These are phyloP conservation scores for Eragrostis curvula DNA, from an alignment of 176 grass and related monocot genomes.

Conservation along the genomic window DNA sequence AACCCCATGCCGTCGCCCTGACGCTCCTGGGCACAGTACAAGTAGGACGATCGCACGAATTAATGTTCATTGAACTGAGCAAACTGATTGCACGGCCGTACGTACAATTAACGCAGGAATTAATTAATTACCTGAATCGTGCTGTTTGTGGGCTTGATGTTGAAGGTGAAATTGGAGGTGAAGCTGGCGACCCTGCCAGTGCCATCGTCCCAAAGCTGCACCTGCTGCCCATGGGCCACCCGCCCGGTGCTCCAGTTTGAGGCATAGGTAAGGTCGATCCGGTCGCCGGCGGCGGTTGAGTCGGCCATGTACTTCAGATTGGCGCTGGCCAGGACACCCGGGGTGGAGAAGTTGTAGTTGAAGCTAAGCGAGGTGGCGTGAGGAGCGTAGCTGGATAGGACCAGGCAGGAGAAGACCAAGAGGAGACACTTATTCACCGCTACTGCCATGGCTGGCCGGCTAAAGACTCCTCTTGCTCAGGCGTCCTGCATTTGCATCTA, in stretches of 20 bases:
- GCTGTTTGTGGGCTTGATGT: not conserved
- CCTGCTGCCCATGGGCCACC: not conserved
- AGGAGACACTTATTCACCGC: not conserved
- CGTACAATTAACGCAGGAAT: no score
- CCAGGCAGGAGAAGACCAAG: not conserved
- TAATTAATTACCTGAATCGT: not conserved
- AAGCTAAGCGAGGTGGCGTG: slow-evolving; percentile 31
- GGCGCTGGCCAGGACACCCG: not conserved
- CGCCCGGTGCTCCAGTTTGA: slow-evolving; percentile 38
- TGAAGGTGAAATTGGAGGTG: slow-evolving; percentile 31
- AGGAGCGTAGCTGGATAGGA: not conserved
- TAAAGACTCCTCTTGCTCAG: no score
- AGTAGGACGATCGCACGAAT: no score
- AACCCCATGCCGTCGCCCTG: slow-evolving; percentile 40
- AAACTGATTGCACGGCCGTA: no score
- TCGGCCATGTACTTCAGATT: slow-evolving; percentile 20
- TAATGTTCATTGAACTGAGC: no score
- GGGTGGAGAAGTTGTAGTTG: slow-evolving; percentile 19
- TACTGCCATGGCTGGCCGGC: not conserved
- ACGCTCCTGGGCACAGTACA: no score
- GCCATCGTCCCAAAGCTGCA: slow-evolving; percentile 4
- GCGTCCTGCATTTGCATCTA: no score
- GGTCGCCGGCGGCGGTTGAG: not conserved
- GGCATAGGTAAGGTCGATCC: slow-evolving; percentile 18
- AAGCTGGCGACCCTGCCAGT: slow-evolving; percentile 30